Conservation (phyloP, 768 basidiomycete genomes). For the Hericium rajendrae region DNA sequence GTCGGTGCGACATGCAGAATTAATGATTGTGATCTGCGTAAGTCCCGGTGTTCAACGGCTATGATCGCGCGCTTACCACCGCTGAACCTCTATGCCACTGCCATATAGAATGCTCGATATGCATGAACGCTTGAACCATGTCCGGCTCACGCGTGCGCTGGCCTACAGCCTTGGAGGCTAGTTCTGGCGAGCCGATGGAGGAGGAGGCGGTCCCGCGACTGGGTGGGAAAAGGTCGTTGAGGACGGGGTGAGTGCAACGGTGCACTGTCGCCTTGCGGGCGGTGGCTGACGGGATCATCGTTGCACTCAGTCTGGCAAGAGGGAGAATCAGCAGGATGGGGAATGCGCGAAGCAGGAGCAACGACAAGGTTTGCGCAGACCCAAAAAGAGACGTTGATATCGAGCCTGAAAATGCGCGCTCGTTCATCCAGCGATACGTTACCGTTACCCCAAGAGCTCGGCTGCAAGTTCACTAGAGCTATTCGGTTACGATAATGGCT, state of each 20-base stretch:
- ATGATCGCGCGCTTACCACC: too few relatives aligned
- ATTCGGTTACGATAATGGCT: too few relatives aligned
- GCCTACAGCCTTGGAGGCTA: slow-evolving; percentile 45
- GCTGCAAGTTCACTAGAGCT: too few relatives aligned
- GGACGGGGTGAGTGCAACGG: not conserved
- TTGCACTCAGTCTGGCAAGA: not conserved
- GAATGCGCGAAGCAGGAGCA: not conserved
- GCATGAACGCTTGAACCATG: too few relatives aligned
- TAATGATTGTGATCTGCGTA: too few relatives aligned
- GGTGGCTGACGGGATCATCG: not conserved
- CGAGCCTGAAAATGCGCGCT: not conserved
- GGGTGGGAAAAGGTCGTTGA: not conserved
- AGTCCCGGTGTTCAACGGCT: too few relatives aligned
- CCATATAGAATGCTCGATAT: too few relatives aligned
- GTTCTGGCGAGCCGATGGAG: slow-evolving; percentile 35
- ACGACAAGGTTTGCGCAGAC: too few relatives aligned
- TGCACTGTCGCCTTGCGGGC: slow-evolving; percentile 1
- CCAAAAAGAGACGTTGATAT: not conserved
- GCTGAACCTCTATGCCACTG: too few relatives aligned
- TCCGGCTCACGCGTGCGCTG: slow-evolving; percentile 1
- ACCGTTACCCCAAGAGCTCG: slow-evolving; percentile 4
- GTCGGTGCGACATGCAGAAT: too few relatives aligned
- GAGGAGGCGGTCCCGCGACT: not conserved
- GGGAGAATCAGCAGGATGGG: not conserved
- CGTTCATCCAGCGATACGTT: not conserved